Evolutionary conservation across 495 filamentous ascomycete genomes (phyloP).

Genomic region (Trichoderma virens): DNA sequence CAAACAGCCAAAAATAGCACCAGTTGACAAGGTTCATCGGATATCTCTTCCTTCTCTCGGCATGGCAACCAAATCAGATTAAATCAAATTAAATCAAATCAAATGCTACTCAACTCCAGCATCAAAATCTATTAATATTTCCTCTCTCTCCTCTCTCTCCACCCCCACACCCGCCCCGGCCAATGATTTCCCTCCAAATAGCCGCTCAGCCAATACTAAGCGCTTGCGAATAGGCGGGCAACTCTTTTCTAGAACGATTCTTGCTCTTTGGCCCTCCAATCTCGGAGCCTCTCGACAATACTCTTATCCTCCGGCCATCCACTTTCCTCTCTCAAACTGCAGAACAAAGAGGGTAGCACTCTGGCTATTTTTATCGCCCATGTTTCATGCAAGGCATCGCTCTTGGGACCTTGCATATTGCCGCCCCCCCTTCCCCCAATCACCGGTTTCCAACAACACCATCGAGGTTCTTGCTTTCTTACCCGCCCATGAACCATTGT

Average conservation of each 20-base stretch:
- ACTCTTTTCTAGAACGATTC: slow-evolving; percentile 5
- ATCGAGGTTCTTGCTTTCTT: background rate
- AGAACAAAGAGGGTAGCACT: background rate
- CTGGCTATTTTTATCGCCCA: slow-evolving; percentile 1
- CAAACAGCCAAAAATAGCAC: background rate
- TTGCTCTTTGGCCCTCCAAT: background rate
- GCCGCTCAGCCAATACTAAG: slow-evolving; percentile 1
- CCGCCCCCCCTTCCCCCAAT: background rate
- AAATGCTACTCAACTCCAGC: too few relatives aligned
- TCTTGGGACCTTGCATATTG: background rate
- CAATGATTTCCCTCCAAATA: background rate
- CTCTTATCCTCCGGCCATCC: too few relatives aligned
- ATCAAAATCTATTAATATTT: background rate
- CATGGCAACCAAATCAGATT: too few relatives aligned
- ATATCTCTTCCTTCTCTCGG: background rate
- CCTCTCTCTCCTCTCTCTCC: background rate
- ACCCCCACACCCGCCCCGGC: background rate
- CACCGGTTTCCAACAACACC: background rate
- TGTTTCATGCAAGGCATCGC: slow-evolving; percentile 2
- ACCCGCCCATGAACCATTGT: background rate
- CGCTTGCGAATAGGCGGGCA: background rate
- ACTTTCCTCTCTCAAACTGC: too few relatives aligned
- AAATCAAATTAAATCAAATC: too few relatives aligned
- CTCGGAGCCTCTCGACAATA: too few relatives aligned
- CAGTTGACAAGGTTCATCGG: background rate